Base-by-base conservation (phyloP, 2,329 filamentous ascomycete species). In the Colletotrichum sp. region DNA sequence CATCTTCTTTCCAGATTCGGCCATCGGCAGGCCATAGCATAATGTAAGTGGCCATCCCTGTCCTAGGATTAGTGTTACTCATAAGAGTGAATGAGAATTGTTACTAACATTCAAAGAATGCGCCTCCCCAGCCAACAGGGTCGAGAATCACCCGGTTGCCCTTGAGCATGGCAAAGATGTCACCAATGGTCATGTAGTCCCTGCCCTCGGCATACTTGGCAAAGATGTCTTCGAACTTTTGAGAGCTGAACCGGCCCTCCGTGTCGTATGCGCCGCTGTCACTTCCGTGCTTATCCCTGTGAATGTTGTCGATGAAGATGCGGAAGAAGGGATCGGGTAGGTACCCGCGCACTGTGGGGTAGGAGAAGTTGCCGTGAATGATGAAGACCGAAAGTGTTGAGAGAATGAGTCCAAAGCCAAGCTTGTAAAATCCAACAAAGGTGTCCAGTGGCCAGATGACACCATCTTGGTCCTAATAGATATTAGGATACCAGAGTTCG, bases 1-100 rank as follows among this genome's bases (percentile, higher is more conserved):
- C 75, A 10, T 92, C 90, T 62, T 92, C 90, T 82, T 92, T 92
- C 79, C 82, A 86, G 82, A 92, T 87, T 67, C 84, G 84, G 0
- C 90, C 90, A 79, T 92, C 89, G 55, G 87, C 85, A 0, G 90
- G 90, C 88, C 80, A 81, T 2, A 91, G 82, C 60, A 92, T 83
- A 18, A 91, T 79, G 72, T 89, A 91, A 1, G 88, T 88, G 0
- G 77, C 72, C 18, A 78, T 12, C 78, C 80, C 80, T 81, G 39
- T 3, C 67, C 3, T 3, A 15, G 8, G 6, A 28, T 76, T n/a
- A 21, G 78, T 44, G 4, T 0, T 6, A 52, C 4, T 13, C 12
- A 28, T 3, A 16, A 26, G 7, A 10, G 15, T 59, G 2, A 39
- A 8, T 8, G 8, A 13, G 2, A 21, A 2, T 8, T 1, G 12